Percentiles rank a stretch among this genome's conserved stretches.
These are phyloP conservation scores for Cystobasidiopsis lactophilus DNA, from an alignment of 768 basidiomycete species.

Conservation along the genomic window DNA sequence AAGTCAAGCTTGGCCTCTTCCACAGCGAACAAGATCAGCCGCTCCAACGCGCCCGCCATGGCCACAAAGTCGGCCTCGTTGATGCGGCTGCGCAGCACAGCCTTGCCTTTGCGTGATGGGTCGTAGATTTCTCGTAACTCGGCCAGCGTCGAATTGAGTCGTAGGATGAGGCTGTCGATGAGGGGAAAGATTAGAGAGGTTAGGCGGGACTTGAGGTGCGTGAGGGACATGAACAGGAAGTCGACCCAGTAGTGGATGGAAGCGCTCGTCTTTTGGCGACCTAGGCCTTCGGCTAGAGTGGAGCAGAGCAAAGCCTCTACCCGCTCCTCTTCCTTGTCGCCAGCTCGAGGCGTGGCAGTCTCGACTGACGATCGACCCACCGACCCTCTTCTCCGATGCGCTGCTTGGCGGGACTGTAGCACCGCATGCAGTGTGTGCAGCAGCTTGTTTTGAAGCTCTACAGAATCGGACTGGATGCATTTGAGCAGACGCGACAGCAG, in stretches of 20 bases:
- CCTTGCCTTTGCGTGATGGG: constrained; percentile 24
- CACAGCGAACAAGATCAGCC: constrained; percentile 45
- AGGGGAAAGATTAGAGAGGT: constrained; percentile 48
- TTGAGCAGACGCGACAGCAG: constrained; percentile 55
- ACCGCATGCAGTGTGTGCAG: constrained; percentile 60
- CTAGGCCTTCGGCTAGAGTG: constrained; percentile 59
- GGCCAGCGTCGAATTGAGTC: constrained; percentile 35
- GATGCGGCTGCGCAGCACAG: constrained; percentile 22
- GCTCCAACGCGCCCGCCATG: constrained; percentile 63
- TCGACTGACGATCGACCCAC: not conserved
- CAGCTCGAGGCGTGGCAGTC: not conserved
- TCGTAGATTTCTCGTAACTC: constrained; percentile 20
- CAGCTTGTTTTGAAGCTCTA: constrained; percentile 80
- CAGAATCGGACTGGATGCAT: constrained; percentile 42
- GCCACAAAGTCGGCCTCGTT: constrained; percentile 67
- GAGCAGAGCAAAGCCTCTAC: constrained; percentile 48
- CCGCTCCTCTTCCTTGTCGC: constrained; percentile 1
- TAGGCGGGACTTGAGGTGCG: constrained; percentile 55
- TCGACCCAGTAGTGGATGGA: constrained; percentile 91
- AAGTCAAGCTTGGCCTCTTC: constrained; percentile 14
- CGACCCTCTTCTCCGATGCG: not conserved
- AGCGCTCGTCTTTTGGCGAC: constrained; percentile 43
- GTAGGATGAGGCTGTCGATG: constrained; percentile 54
- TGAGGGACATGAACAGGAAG: constrained; percentile 73
- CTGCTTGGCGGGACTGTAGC: constrained; percentile 32